phyloP scores from a whole-genome alignment of 495 filamentous ascomycete species.

The Usnea hakonensis region DNA sequence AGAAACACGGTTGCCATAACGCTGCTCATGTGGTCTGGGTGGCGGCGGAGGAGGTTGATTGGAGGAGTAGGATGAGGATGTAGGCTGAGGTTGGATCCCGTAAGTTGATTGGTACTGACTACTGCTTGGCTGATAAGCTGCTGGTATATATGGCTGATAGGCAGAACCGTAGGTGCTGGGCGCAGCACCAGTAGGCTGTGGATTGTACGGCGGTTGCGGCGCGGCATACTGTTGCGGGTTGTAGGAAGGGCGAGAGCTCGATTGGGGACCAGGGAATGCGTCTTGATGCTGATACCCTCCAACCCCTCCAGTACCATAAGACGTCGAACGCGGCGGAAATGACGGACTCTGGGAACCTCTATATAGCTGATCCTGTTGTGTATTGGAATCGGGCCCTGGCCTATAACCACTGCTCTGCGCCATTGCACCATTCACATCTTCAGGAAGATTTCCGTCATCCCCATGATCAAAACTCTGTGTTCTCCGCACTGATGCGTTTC shows the following conservation, averaged over 20 bases:
- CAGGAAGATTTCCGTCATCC: conserved; percentile 56
- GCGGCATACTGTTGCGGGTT: conserved; percentile 76
- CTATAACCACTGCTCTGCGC: conserved; percentile 19
- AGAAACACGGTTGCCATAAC: conserved; percentile 37
- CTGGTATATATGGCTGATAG: conserved; percentile 67
- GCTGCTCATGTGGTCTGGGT: conserved; percentile 41
- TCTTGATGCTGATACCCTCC: conserved; percentile 40
- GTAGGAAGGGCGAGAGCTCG: conserved; percentile 52
- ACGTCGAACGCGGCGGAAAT: conserved; percentile 18
- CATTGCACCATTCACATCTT: conserved; percentile 36
- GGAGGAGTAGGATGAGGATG: conserved; percentile 33
- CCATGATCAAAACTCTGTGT: conserved; percentile 70
- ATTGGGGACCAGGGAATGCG: conserved; percentile 36
- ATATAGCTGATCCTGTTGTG: conserved; percentile 23
- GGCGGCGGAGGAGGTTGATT: conserved; percentile 40
- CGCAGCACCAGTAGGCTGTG: conserved; percentile 30
- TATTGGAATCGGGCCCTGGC: conserved; percentile 10
- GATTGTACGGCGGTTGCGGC: conserved; percentile 40
- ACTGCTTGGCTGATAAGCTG: conserved; percentile 48
- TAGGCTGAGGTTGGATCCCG: conserved; percentile 18
- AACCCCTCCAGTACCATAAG: conserved; percentile 32
- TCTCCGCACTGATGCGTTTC: conserved; percentile 42
- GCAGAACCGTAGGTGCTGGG: conserved; percentile 24
- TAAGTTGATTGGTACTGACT: conserved; percentile 25
- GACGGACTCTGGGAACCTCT: conserved; percentile 24